Base-by-base conservation (phyloP, 768 basidiomycete species). In the Mycena belliarum region DNA sequence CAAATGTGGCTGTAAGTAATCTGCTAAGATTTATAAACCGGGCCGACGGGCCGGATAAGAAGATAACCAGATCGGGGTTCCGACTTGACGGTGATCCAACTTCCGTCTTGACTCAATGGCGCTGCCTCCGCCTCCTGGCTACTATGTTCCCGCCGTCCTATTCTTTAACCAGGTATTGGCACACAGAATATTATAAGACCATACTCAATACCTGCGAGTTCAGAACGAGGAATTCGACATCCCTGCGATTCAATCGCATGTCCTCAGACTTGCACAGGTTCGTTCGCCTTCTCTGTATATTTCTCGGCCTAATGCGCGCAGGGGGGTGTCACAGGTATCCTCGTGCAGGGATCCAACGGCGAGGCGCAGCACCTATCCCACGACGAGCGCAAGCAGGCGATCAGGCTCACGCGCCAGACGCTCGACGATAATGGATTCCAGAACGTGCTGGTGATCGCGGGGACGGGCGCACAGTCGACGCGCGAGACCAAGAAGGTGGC, bases 391-490 rank as follows among this genome's bases (percentile, higher is more conserved):
- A 85, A 82, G 60, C 69, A 75, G 18, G 79, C 83, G 11, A 89
- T 93, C 63, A 67, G 72, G 20, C 69, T 88, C 38, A 88, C 89
- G 1, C 80, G 91, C 23, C 70, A 84, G 51, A 91, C 89, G 1
- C 79, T 95, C 12, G 84, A 93, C 68, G 77, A 82, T 51, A 84
- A 86, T 59, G 88, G 89, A 3, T 89, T 88, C 70, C 69, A 80
- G 46, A 73, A 87, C 38, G 80, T 85, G 38, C 71, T 88, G 15
- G 79, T 95, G 41, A 84, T 94, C 57, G 93, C 89, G 6, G 93
- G 93, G 2, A 93, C 91, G 6, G 93, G 93, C 1, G 88, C 87
- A 1, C 89, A 86, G 59, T 91, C 89, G 2, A 86, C 90, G 0
- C 78, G 85, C 18, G 90, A 92, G 70, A 93, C 91, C 32, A 81